Conservation (phyloP, 768 basidiomycete genomes). For the Hortiboletus flavorubellus region DNA sequence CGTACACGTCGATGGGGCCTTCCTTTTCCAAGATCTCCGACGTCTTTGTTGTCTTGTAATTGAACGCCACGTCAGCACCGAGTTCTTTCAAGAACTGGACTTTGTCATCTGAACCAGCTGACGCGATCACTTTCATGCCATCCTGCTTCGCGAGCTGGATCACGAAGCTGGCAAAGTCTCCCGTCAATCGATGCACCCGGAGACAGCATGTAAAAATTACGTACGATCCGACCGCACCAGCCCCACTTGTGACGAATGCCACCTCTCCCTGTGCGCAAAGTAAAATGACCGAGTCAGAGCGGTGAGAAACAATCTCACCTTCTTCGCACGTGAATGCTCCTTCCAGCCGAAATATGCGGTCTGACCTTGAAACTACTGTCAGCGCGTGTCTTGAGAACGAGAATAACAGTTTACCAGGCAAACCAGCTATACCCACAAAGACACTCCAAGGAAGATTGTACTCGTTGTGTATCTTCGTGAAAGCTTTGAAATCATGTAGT, state of each 20-base stretch:
- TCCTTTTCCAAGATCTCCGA: conserved; percentile 50
- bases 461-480: conserved; percentile 23
- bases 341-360: conserved; percentile 17
- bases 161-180: conserved; percentile 33
- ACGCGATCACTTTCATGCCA: conserved; percentile 66
- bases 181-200: neutral
- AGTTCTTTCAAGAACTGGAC: conserved; percentile 55
- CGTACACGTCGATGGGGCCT: conserved; percentile 56
- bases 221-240: conserved; percentile 58
- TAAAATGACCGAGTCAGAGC: neutral
- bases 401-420: conserved; percentile 14
- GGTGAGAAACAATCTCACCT: conserved; percentile 18
- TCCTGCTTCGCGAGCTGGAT: conserved; percentile 50
- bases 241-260: conserved; percentile 45
- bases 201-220: conserved; percentile 16
- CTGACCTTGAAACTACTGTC: conserved; percentile 14
- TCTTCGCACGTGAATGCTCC: conserved; percentile 14
- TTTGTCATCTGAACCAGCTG: conserved; percentile 73
- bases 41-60: conserved; percentile 63
- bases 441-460: conserved; percentile 29
- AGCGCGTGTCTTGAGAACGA: conserved; percentile 6
- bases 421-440: conserved; percentile 29
- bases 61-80: conserved; percentile 70
- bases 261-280: conserved; percentile 39
- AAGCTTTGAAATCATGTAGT: neutral